Base-by-base conservation (phyloP, 352 stramenopile genomes). In the Globisporangium mamillatum region DNA sequence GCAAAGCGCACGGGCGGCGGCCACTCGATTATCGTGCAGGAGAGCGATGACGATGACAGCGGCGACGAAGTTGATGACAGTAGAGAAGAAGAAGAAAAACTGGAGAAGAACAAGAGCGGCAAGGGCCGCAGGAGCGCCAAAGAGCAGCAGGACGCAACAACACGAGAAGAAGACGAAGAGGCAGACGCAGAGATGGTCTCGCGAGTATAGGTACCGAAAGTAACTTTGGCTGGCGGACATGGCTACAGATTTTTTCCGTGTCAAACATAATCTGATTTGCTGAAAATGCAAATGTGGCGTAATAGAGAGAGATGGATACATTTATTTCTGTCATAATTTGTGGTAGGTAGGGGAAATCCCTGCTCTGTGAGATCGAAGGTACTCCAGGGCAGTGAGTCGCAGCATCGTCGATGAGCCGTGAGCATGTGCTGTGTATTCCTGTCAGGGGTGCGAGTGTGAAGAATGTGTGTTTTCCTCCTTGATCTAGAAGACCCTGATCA, bases 11-110 rank as follows among this genome's bases (percentile, higher is more conserved):
- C 41, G 41, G 41, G 41, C 41, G 68, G 80, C 2, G 32, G 32
- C 55, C 84, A 92, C 65, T 75, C 79, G 70, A 75, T 82, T 41
- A 79, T 93, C 34, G 72, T 76, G 4, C 79, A 93, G 64, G 74
- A 82, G 32, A 89, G 78, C 64, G 84, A 92, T 66, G 80, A 90
- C 61, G 76, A 88, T 1, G 66, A 79, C 1, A 64, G 77, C 1
- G 32, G 36, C n/a, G 68, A 60, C 22, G 56, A 73, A 1, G 62
- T 48, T 6, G 14, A 48, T 16, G 41, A n/a, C 16, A 8, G n/a
- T n/a, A 48, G 68, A 1, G 65, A 67, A 7, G 67, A 58, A 27
- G 41, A 57, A 27, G 55, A 46, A 18, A n/a, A 52, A 18, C 2
- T 7, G 16, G 58, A 63, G 58, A 53, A 46, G 56, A 25, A 44